Evolutionary conservation across 148 eudicot species (phyloP).

Genomic region (Amaranthus cruentus): DNA sequence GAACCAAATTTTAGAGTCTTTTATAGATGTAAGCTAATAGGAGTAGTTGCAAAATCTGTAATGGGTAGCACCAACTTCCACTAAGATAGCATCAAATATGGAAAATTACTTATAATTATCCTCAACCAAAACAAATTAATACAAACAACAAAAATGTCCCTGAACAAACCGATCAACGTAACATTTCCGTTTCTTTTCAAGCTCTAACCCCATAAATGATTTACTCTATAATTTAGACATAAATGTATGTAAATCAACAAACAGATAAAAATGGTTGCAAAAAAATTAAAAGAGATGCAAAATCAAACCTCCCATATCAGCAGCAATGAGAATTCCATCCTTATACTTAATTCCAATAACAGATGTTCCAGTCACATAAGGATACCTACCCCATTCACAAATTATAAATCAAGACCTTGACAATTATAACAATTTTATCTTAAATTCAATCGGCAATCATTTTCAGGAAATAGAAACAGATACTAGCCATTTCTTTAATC

Average conservation of each 20-base stretch:
- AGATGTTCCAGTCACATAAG: constrained; percentile 91
- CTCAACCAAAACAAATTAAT: not conserved
- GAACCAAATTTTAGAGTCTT: too few species aligned
- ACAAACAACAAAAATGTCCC: not conserved
- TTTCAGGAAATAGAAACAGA: too few species aligned
- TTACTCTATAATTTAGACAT: not conserved
- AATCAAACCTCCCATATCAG: constrained; percentile 95
- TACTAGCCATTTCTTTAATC: too few species aligned
- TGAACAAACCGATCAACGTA: not conserved
- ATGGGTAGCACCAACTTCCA: not conserved
- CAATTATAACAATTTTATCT: too few species aligned
- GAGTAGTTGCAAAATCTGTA: not conserved
- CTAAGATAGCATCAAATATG: not conserved
- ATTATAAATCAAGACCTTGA: too few species aligned
- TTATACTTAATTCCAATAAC: constrained; percentile 90
- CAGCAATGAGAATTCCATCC: constrained; percentile 94
- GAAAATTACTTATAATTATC: not conserved
- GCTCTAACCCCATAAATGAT: not conserved
- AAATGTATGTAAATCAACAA: not conserved
- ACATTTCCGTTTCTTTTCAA: not conserved
- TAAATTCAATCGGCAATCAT: too few species aligned
- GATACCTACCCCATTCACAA: constrained; percentile 44
- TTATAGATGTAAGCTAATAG: not conserved
- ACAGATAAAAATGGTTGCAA: not conserved
- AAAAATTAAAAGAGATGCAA: not conserved